Evolutionary conservation across 108 stramenopile species (phyloP).

Genomic region (Nitzschia putrida): DNA sequence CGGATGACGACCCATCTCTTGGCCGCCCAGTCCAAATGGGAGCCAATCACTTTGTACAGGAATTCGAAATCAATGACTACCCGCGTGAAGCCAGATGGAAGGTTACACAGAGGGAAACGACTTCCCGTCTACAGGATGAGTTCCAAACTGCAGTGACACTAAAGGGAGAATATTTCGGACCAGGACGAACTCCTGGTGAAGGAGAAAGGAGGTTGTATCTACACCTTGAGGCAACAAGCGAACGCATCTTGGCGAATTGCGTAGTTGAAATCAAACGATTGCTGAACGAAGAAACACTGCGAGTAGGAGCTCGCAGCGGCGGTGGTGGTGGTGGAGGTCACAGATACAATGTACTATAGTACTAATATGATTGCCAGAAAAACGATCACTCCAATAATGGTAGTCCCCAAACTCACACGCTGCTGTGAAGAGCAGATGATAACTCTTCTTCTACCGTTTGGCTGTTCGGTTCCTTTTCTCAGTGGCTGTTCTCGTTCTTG

Average conservation of each 20-base stretch:
- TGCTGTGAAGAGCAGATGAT: no score
- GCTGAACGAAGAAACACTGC: conserved; percentile 91
- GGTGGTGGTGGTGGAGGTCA: conserved; percentile 48
- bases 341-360: conserved; percentile 62
- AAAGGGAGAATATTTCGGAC: conserved; percentile 79
- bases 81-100: conserved; percentile 88
- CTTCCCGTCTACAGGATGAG: conserved; percentile 85
- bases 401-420: no score
- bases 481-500: no score
- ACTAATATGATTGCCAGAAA: no score
- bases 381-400: no score
- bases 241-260: conserved; percentile 70
- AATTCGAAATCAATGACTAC: conserved; percentile 94
- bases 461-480: no score
- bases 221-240: conserved; percentile 83
- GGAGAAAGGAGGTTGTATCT: conserved; percentile 82
- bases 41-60: conserved; percentile 79
- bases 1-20: conserved; percentile 36
- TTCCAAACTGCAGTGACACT: conserved; percentile 89
- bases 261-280: conserved; percentile 84
- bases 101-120: conserved; percentile 87
- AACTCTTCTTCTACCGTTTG: no score
- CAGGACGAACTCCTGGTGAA: conserved; percentile 62
- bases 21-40: conserved; percentile 51
- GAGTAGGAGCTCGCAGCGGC: conserved; percentile 62